A percentile compares a stretch with the other conserved stretches of the same genome.
Conservation (phyloP, 345 rosid species). For the Kandelia obovata region DNA sequence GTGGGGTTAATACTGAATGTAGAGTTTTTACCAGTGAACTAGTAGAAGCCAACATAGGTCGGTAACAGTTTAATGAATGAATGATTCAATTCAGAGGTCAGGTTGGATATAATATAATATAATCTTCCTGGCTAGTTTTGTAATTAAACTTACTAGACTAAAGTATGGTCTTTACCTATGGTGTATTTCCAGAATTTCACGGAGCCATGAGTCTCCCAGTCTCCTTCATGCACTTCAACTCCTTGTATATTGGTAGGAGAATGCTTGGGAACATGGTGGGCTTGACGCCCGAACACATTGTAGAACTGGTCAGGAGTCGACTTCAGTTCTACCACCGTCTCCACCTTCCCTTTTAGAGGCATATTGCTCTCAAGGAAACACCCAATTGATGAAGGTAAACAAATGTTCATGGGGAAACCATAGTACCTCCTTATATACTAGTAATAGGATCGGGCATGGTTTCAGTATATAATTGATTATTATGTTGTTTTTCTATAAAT, state of each 20-base stretch:
- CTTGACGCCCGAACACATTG: constrained; percentile 7
- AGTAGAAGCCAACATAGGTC: too few relatives aligned
- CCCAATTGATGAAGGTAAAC: too few relatives aligned
- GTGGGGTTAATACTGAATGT: too few relatives aligned
- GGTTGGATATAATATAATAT: too few relatives aligned
- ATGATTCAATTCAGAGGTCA: too few relatives aligned
- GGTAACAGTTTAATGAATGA: too few relatives aligned
- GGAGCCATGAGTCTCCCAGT: constrained; percentile 17
- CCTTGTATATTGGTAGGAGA: constrained; percentile 19
- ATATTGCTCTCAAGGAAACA: background rate
- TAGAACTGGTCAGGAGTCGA: constrained; percentile 17
- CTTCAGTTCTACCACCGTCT: constrained; percentile 30
- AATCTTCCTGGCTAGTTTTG: too few relatives aligned
- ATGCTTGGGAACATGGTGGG: constrained; percentile 24
- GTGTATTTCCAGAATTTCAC: constrained; percentile 23
- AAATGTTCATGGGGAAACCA: too few relatives aligned
- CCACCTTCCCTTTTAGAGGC: constrained; percentile 22
- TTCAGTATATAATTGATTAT: too few relatives aligned
- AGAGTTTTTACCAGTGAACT: too few relatives aligned
- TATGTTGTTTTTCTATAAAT: too few relatives aligned
- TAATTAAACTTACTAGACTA: too few relatives aligned
- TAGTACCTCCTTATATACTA: constrained; percentile 4
- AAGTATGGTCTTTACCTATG: constrained; percentile 10
- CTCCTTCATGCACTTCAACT: constrained; percentile 14
- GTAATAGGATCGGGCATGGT: background rate